phyloP scores from a whole-genome alignment of 1,284 basidiomycete genomes.

The Singerocomus rubriflavus region DNA sequence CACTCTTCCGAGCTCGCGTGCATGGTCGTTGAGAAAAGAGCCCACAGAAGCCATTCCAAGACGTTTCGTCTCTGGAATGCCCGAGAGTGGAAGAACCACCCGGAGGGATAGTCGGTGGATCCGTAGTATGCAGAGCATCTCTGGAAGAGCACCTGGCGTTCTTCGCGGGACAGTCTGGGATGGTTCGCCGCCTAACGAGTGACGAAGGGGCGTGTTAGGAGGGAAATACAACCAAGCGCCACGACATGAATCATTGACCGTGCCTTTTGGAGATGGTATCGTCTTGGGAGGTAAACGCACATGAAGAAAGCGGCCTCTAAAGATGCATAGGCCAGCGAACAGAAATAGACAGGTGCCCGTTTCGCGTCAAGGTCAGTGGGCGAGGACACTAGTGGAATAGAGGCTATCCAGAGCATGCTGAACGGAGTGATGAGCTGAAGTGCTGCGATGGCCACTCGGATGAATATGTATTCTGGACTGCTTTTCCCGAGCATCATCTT shows the following conservation, averaged over 20 bases:
- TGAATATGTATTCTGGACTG: constrained; percentile 52
- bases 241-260: constrained; percentile 10
- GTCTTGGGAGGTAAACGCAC: constrained; percentile 49
- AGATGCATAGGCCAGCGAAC: constrained; percentile 35
- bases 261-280: constrained; percentile 46
- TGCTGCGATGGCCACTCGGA: constrained; percentile 43
- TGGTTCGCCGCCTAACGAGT: constrained; percentile 41
- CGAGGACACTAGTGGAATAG: constrained; percentile 7
- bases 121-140: constrained; percentile 39
- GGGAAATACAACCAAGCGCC: neutral
- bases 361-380: neutral
- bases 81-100: constrained; percentile 50
- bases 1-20: constrained; percentile 37
- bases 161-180: constrained; percentile 37
- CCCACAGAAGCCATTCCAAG: constrained; percentile 64
- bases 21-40: constrained; percentile 45
- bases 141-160: constrained; percentile 49
- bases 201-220: neutral
- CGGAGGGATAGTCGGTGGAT: constrained; percentile 38
- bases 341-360: constrained; percentile 2
- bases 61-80: constrained; percentile 47
- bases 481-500: constrained; percentile 44
- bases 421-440: constrained; percentile 50
- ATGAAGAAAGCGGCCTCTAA: constrained; percentile 50
- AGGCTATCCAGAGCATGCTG: constrained; percentile 39